phyloP scores from a whole-genome alignment of 2,329 filamentous ascomycete genomes.

The Diatrype stigma region DNA sequence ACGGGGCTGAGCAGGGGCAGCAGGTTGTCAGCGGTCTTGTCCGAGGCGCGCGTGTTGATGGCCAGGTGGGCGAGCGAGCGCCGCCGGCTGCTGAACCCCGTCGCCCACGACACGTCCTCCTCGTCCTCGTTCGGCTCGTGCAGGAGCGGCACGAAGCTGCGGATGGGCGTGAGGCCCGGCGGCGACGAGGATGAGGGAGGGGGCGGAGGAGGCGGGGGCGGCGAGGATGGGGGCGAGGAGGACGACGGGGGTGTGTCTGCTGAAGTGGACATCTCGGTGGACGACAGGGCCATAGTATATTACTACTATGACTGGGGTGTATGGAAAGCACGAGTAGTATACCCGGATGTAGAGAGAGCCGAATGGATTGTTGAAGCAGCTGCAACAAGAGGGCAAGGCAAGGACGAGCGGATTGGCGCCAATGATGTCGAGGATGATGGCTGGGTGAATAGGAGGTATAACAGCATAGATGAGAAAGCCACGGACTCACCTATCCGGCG shows the following conservation, averaged over 20 bases:
- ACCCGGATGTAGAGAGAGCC: background rate
- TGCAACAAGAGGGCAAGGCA: too few species aligned
- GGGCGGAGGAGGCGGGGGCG: background rate
- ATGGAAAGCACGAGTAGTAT: background rate
- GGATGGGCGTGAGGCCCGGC: too few species aligned
- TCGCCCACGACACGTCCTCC: conserved; percentile 22
- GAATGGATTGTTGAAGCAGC: too few species aligned
- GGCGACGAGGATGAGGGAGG: conserved; percentile 8
- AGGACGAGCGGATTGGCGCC: too few species aligned
- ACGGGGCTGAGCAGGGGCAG: conserved; percentile 29
- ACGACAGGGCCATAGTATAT: background rate
- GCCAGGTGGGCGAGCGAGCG: conserved; percentile 16
- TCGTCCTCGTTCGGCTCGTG: too few species aligned
- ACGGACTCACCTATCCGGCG: conserved; percentile 24
- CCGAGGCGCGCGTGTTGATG: conserved; percentile 11
- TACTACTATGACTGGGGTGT: background rate
- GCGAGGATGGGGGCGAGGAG: background rate
- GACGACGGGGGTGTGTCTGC: background rate
- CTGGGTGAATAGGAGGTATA: conserved; percentile 1
- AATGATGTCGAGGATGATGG: background rate
- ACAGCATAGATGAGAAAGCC: conserved; percentile 7
- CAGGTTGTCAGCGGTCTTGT: conserved; percentile 22
- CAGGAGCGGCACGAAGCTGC: too few species aligned
- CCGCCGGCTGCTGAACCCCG: conserved; percentile 17
- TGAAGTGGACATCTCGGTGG: conserved; percentile 5